Evolutionary conservation across 352 stramenopile genomes (phyloP).

Genomic region (Phytophthora quininea): DNA sequence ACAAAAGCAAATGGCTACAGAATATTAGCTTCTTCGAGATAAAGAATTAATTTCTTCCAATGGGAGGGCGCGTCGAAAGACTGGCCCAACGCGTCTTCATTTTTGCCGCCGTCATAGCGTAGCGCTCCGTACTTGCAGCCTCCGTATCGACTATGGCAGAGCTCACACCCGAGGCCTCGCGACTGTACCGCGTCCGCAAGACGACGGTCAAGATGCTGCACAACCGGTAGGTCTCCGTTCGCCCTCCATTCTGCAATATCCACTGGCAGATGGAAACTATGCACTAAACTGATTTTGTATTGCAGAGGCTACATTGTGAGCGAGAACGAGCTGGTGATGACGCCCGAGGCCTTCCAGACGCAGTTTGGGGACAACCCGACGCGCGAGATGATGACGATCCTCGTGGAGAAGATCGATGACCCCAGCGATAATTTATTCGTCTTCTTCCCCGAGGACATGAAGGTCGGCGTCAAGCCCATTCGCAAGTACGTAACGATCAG

Average conservation of each 20-base stretch:
- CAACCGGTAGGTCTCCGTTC: conserved; percentile 68
- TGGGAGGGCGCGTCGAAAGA: not conserved
- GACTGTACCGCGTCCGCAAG: conserved; percentile 94
- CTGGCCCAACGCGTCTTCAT: not conserved
- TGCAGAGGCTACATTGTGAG: conserved; percentile 97
- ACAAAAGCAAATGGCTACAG: too few species aligned
- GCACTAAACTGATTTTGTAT: conserved; percentile 2
- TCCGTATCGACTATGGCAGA: conserved; percentile 55
- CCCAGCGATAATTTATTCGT: conserved; percentile 97
- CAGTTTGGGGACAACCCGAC: conserved; percentile 94
- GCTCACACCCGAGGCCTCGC: conserved; percentile 82
- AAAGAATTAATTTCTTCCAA: conserved; percentile 13
- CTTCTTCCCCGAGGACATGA: conserved; percentile 99
- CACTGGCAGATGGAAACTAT: not conserved
- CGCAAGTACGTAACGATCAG: conserved; percentile 69
- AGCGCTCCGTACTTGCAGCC: too few species aligned
- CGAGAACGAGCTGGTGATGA: conserved; percentile 97
- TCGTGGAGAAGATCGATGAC: conserved; percentile 93
- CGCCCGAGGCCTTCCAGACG: conserved; percentile 90
- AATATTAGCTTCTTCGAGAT: too few species aligned
- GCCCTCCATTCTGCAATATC: not conserved
- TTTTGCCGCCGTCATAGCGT: not conserved
- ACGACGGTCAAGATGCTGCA: conserved; percentile 96
- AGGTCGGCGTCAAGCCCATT: conserved; percentile 98
- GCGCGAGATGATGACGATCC: conserved; percentile 96